Conservation (phyloP, 176 grass and related monocot genomes). For the Oryza rufipogon region DNA sequence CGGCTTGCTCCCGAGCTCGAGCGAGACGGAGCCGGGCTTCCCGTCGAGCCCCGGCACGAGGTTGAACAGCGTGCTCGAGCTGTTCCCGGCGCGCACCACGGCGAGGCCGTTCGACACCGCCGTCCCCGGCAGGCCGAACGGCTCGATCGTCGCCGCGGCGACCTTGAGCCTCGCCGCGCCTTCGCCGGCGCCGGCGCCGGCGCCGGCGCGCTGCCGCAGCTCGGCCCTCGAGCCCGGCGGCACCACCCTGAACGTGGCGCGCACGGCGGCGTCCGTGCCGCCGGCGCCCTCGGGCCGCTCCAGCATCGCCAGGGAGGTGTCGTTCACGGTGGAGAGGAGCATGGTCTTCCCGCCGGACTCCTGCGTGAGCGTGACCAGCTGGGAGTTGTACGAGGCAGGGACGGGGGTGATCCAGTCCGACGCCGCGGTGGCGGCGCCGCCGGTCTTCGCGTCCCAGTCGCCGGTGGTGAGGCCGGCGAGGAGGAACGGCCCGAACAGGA, state of each 20-base stretch:
- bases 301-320: constrained; percentile 73
- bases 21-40: constrained; percentile 48
- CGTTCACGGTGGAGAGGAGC: constrained; percentile 59
- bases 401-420: constrained; percentile 77
- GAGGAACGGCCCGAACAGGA: constrained; percentile 88
- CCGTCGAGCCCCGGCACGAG: constrained; percentile 62
- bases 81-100: constrained; percentile 39
- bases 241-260: constrained; percentile 66
- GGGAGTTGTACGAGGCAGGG: constrained; percentile 61
- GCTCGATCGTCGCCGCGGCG: constrained; percentile 53
- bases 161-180: neutral
- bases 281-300: constrained; percentile 45
- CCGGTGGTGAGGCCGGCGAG: constrained; percentile 79
- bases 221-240: neutral
- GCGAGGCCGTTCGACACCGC: constrained; percentile 56
- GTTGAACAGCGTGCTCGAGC: constrained; percentile 39
- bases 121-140: constrained; percentile 73
- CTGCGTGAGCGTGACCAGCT: constrained; percentile 67
- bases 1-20: constrained; percentile 53
- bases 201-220: neutral
- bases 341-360: constrained; percentile 41
- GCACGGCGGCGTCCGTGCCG: constrained; percentile 61
- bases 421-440: constrained; percentile 37
- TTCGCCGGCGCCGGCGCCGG: neutral
- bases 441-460: constrained; percentile 67